Conservation (phyloP, 2,329 filamentous ascomycete species). For the Didymella keratinophila region DNA sequence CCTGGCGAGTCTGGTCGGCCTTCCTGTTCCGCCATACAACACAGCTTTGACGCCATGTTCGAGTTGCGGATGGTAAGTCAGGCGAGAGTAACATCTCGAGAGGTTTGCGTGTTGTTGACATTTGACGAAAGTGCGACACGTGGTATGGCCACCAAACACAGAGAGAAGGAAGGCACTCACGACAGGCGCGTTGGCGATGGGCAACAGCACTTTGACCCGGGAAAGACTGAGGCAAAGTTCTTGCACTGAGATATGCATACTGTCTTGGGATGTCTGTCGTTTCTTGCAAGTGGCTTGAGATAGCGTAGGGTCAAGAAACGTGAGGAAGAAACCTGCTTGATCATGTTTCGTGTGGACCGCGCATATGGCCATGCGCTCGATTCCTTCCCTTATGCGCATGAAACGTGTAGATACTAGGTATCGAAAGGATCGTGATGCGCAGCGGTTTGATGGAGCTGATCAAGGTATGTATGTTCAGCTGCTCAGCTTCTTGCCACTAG, state of each 20-base stretch:
- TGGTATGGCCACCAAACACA: constrained; percentile 20
- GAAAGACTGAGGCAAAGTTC: neutral
- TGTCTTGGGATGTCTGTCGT: neutral
- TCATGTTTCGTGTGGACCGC: neutral
- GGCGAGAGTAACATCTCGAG: neutral
- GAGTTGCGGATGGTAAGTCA: neutral
- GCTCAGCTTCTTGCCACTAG: constrained; percentile 49
- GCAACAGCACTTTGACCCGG: neutral
- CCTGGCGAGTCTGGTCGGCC: constrained; percentile 39
- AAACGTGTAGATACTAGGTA: neutral
- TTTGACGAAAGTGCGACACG: constrained; percentile 15
- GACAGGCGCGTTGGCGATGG: neutral
- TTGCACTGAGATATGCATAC: neutral
- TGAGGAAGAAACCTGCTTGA: neutral
- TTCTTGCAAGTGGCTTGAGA: neutral
- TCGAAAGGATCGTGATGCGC: neutral
- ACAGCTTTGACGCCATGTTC: constrained; percentile 45
- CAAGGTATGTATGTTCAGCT: constrained; percentile 27
- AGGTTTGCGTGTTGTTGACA: constrained; percentile 4
- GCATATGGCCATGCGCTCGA: neutral
- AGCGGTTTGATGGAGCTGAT: neutral
- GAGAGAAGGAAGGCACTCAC: constrained; percentile 11
- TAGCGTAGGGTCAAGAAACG: too few species aligned
- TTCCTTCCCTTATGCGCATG: neutral
- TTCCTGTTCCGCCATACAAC: constrained; percentile 45